Evolutionary conservation across 2,329 filamentous ascomycete species (phyloP).

Genomic region (Aspergillus hortae): DNA sequence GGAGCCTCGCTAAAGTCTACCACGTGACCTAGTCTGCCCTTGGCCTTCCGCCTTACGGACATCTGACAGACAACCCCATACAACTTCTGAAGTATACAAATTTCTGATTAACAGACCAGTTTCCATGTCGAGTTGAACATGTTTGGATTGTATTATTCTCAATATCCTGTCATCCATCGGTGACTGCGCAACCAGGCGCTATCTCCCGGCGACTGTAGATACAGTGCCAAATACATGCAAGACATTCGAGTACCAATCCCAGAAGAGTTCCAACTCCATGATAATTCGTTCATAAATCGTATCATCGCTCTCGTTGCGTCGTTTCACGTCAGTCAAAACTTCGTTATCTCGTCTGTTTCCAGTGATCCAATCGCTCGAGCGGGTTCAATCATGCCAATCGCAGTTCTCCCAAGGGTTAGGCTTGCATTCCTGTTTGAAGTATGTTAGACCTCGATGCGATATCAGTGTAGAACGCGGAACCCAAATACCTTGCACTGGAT

Average conservation of each 20-base stretch:
- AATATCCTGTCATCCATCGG: too few species aligned
- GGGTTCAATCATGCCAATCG: conserved; percentile 27
- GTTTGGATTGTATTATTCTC: too few species aligned
- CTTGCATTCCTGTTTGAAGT: conserved; percentile 29
- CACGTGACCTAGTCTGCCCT: conserved; percentile 44
- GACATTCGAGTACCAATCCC: too few species aligned
- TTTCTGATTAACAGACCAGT: neutral
- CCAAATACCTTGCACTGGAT: conserved; percentile 29
- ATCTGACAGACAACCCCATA: neutral
- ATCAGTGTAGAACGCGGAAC: neutral
- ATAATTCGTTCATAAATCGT: too few species aligned
- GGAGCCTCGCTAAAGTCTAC: conserved; percentile 42
- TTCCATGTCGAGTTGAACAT: neutral
- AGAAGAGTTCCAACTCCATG: too few species aligned
- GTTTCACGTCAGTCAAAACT: neutral
- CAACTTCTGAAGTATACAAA: neutral
- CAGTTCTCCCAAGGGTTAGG: conserved; percentile 29
- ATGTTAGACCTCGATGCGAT: neutral
- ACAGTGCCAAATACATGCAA: too few species aligned
- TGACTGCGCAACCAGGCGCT: too few species aligned
- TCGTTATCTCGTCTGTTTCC: neutral
- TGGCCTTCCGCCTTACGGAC: conserved; percentile 13
- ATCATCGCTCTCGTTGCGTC: too few species aligned
- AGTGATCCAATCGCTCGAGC: neutral
- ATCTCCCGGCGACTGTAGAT: too few species aligned